Evolutionary conservation across 345 rosid species (phyloP), one percentile per base, ranked within the genome.

Genomic region (Syzygium grande): DNA sequence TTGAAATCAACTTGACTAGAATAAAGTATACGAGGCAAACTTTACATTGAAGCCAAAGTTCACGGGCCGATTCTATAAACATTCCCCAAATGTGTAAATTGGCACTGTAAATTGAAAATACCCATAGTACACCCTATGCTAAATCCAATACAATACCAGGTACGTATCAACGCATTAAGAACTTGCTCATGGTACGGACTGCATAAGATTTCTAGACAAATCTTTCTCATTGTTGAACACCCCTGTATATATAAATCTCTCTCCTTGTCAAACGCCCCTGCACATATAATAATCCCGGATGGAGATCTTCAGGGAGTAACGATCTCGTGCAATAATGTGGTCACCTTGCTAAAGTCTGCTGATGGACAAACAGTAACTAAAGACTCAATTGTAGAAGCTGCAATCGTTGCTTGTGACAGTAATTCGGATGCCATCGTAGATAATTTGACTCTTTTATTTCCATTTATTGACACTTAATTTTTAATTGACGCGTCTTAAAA

Each of bases 201-300:
- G 46, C 46, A 43, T 43, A 43, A 43, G 7, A 43, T 43, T 43
- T 43, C 46, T 43, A 96, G 93, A 92, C 99, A 96, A 84, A 96
- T 91, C 92, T 97, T 95, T 88, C 98, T 98, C 98, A 97, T 93
- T 53, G 98, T 92, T 90, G 95, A 88, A 99, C 99, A 96, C 59
- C 97, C 95, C 90, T 94, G 98, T 86, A 94, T 93, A 87, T 95
- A 95, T 87, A 96, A 89, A 13, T 94, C 94, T 80, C 89, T 90
- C 87, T 94, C 94, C 91, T 94, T 95, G 46, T 43, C 6, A 43
- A 43, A 5, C 46, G 6, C 46, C 46, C 43, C 46, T 43, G 46
- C 46, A 43, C 46, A 43, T 41, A 41, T 6, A 43, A 43, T 43
- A 43, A 43, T 43, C 46, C 46, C 87, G 94, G 90, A 87, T 93